Evolutionary conservation across 1,139 yeast genomes (phyloP).

Genomic region (Candida glucosophila): DNA sequence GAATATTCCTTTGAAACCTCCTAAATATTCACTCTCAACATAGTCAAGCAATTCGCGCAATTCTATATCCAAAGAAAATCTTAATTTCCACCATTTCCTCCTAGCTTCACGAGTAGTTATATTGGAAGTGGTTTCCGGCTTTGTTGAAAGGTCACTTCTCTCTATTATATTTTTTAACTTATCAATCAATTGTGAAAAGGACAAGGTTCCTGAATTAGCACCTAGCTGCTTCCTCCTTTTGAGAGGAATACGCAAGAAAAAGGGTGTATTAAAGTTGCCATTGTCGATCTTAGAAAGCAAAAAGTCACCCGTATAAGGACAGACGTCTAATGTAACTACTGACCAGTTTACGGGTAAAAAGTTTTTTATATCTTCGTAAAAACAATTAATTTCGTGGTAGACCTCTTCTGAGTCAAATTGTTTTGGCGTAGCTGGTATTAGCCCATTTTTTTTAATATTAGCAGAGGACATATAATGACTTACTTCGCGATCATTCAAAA

Average conservation of each 20-base stretch:
- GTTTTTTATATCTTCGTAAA: slow-evolving; percentile 10
- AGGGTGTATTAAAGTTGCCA: slow-evolving; percentile 24
- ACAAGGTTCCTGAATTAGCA: slow-evolving; percentile 26
- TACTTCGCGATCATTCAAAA: slow-evolving; percentile 11
- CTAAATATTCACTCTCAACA: slow-evolving; percentile 66
- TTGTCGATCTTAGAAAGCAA: slow-evolving; percentile 39
- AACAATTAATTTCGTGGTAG: slow-evolving; percentile 7
- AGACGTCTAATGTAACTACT: slow-evolving; percentile 55
- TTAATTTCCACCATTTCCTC: slow-evolving; percentile 67
- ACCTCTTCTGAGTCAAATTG: slow-evolving; percentile 3
- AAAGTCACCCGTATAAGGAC: slow-evolving; percentile 50
- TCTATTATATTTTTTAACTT: slow-evolving; percentile 45
- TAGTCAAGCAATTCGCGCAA: slow-evolving; percentile 45
- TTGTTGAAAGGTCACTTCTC: slow-evolving; percentile 56
- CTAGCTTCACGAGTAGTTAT: slow-evolving; percentile 56
- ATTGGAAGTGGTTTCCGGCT: slow-evolving; percentile 37
- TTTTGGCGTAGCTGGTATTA: not conserved
- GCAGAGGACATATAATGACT: not conserved
- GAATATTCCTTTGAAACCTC: slow-evolving; percentile 70
- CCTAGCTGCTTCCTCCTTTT: slow-evolving; percentile 40
- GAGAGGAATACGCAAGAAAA: slow-evolving; percentile 53
- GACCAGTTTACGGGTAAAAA: slow-evolving; percentile 46
- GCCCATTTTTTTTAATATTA: not conserved
- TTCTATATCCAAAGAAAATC: slow-evolving; percentile 54
- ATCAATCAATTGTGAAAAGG: slow-evolving; percentile 38